Base-by-base conservation (phyloP, 176 grass and related monocot genomes). In the Calamus simplicifolius region DNA sequence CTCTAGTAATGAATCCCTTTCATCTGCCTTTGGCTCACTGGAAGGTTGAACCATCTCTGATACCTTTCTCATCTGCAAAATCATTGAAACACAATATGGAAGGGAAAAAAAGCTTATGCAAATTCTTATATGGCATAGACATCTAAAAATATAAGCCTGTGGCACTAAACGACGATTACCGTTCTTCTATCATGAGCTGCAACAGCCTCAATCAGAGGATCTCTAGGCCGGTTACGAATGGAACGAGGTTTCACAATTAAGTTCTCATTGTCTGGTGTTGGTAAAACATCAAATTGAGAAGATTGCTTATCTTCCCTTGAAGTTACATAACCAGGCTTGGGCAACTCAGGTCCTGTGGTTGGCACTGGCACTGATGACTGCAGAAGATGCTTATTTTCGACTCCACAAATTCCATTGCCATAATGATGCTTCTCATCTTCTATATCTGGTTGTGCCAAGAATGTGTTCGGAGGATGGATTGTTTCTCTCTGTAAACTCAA, bases 101-200 rank as follows among this genome's bases (percentile, higher is more conserved):
- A 79, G 48, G 29, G 54, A 58, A 54, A 75, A 67, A 25, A 70
- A 43, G 12, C 35, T 43, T 43, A 43, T 43, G 0, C 35, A 43
- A 43, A 43, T 13, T 12, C 8, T 43, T 43, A 43, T 2, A 1
- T 43, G 35, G 35, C 35, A 43, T 43, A 43, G 35, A 43, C 12
- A 2, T 43, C 35, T 13, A 12, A 10, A 43, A 43, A 43, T 43
- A 43, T 43, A 43, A 43, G 35, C 35, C 13, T 43, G 35, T 13
- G 35, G 8, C 35, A 12, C 35, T 43, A 43, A 13, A 66, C 3
- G 25, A 80, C 48, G 49, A 54, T 4, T 80, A 98, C 94, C 84
- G 76, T 93, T 81, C 79, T 98, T 98, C 94, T 78, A 66, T 98
- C 94, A 73, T 98, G 94, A 65, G 87, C 84, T 61, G 81, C 85